Conservation (phyloP, 768 basidiomycete genomes). For the Galerina sulciceps region DNA sequence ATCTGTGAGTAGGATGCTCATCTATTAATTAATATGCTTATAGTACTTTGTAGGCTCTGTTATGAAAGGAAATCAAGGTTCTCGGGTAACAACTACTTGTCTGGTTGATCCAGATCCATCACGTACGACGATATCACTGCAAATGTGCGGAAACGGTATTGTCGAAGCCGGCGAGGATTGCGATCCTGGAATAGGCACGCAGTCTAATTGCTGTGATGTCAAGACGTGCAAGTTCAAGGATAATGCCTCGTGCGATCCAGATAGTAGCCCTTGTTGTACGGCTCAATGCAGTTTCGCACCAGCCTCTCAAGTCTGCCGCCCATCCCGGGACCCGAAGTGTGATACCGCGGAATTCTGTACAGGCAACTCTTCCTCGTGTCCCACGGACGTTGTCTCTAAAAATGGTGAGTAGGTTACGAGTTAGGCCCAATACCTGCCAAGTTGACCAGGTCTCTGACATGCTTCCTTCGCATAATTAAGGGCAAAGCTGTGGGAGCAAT, state of each 20-base stretch:
- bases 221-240: slow-evolving; percentile 73
- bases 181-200: slow-evolving; percentile 70
- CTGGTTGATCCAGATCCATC: slow-evolving; percentile 59
- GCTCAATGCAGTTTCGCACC: slow-evolving; percentile 71
- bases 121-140: slow-evolving; percentile 56
- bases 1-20: slow-evolving; percentile 58
- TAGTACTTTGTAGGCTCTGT: slow-evolving; percentile 53
- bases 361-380: slow-evolving; percentile 75
- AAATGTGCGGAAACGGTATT: slow-evolving; percentile 86
- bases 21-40: slow-evolving; percentile 1
- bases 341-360: slow-evolving; percentile 78
- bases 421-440: slow-evolving; percentile 1
- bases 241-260: slow-evolving; percentile 80
- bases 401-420: slow-evolving; percentile 61
- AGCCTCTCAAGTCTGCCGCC: slow-evolving; percentile 68
- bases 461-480: slow-evolving; percentile 33
- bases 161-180: slow-evolving; percentile 86
- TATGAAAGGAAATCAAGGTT: slow-evolving; percentile 51
- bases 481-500: slow-evolving; percentile 65
- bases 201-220: slow-evolving; percentile 74
- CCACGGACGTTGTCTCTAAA: slow-evolving; percentile 58
- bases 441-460: slow-evolving; percentile 14
- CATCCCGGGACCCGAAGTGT: slow-evolving; percentile 66
- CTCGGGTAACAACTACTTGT: slow-evolving; percentile 65
- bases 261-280: slow-evolving; percentile 78